Conservation (phyloP, 805 yeast species). For the Metschnikowia amazonensis region DNA sequence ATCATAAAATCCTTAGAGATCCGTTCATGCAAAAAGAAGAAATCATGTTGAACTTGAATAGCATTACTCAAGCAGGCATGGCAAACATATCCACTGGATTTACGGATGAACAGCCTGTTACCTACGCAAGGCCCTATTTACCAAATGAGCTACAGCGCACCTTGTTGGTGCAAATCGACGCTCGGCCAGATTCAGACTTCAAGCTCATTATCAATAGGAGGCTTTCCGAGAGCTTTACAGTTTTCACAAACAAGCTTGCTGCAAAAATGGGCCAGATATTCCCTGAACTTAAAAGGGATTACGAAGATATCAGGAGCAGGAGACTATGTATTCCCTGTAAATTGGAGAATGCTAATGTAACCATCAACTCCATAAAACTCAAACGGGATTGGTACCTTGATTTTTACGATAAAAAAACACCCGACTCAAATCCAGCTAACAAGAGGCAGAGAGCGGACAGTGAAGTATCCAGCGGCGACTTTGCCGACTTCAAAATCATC, state of each 20-base stretch:
- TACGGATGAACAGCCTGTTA: constrained; percentile 21
- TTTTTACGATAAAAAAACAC: constrained; percentile 16
- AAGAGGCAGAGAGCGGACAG: constrained; percentile 9
- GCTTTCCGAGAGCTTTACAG: constrained; percentile 23
- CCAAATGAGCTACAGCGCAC: constrained; percentile 29
- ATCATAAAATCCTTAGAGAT: constrained; percentile 46
- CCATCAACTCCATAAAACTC: constrained; percentile 35
- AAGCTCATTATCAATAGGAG: constrained; percentile 31
- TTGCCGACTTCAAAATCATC: constrained; percentile 41
- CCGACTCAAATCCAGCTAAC: not conserved
- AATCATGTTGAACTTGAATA: constrained; percentile 48
- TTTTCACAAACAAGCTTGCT: constrained; percentile 25
- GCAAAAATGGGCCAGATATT: constrained; percentile 24
- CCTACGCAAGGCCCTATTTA: constrained; percentile 34
- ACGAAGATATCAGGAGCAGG: constrained; percentile 18
- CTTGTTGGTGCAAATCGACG: constrained; percentile 31
- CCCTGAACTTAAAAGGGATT: constrained; percentile 19
- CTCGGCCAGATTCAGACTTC: constrained; percentile 25
- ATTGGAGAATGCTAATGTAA: constrained; percentile 25
- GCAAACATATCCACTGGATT: constrained; percentile 18
- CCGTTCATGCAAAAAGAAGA: constrained; percentile 52
- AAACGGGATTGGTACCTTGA: constrained; percentile 32
- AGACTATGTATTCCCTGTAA: constrained; percentile 25
- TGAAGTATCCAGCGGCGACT: constrained; percentile 26
- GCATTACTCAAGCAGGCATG: constrained; percentile 42